Evolutionary conservation across 2,329 filamentous ascomycete genomes (phyloP), one percentile per base, ranked within the genome.

Genomic region (Scytalidium sp.): DNA sequence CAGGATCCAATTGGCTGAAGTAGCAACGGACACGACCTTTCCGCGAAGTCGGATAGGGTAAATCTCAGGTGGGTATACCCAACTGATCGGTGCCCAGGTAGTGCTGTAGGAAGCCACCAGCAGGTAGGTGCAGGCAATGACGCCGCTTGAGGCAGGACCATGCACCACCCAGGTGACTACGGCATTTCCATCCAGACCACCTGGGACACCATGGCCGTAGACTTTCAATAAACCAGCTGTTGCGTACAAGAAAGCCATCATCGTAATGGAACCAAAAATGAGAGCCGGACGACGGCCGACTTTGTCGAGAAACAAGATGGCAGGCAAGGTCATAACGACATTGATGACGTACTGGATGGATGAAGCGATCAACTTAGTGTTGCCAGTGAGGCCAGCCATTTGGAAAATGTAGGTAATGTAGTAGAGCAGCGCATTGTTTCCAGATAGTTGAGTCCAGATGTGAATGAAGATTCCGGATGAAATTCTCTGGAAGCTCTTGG

Each of bases 21-120:
- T 88, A 11, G 84, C 83, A 11, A 89, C 70, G 1, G 85, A 86
- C 75, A 88, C 87, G 42, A 80, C 81, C 61, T 87, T 85, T 45
- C 85, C 85, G 57, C 86, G 79, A 49, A 84, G 73, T 62, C 84
- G 84, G 43, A 85, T 72, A 5, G 82, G 82, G 59, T 80, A 85
- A 50, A 85, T 85, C 62, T 85, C 82, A 3, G 81, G 83, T 1
- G 81, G 79, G 55, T 84, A 84, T n/a, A 71, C 68, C 71, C 71
- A 75, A 1, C 57, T 60, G 0, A 57, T 60, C 3, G 62, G 62
- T 2, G 59, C 61, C 80, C 80, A 83, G 4, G 79, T 79, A 5
- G 76, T 74, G 0, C 84, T 84, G 58, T 78, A 88, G 1, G 76
- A 80, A 2, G 83, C 83, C 13, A 88, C 84, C 58, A 88, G 87